Base-by-base conservation (phyloP, 208 protist species). In the Novymonas esmeraldas region DNA sequence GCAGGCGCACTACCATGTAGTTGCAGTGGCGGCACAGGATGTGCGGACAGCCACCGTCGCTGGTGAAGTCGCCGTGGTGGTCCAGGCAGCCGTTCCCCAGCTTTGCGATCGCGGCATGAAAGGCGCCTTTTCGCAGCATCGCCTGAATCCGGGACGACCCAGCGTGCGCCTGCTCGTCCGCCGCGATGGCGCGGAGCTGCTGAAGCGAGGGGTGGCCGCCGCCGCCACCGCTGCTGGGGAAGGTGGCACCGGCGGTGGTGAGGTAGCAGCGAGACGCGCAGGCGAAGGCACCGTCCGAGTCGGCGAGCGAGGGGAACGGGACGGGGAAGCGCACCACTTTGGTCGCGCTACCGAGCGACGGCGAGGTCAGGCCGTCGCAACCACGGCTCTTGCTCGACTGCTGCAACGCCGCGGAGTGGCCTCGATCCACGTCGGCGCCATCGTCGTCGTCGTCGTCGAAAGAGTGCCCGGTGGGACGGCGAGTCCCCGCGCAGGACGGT, bases 1-100 rank as follows among this genome's bases (percentile, higher is more conserved):
- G 90, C 10, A 95, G 82, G 11, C 90, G 87, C 26, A 95, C 76
- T 0, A 93, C 83, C 29, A 73, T 76, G 74, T 93, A 93, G 50
- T 89, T 82, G 64, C 90, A 95, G 56, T 78, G 81, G 20, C 70
- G 75, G 28, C 90, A 95, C 33, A 81, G 14, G 2, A 93, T 86
- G 52, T 87, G 59, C 10, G 85, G 73, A 57, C 90, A 95, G n/a
- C 87, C 90, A 39, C 87, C 90, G 11, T 62, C 69, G 16, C 14
- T 63, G 9, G 46, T 59, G 20, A 20, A 54, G 50, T 87, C 70
- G 34, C 62, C 71, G 26, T 63, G 63, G 46, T 78, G 74, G 61
- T 93, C 85, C 10, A 71, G 68, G 26, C 75, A 81, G 29, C 85
- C 90, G 63, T 95, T 95, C 36, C 90, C 90, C 28, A 89, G 44